Conservation (phyloP, 805 yeast species). For the Hanseniaspora occidentalis region DNA sequence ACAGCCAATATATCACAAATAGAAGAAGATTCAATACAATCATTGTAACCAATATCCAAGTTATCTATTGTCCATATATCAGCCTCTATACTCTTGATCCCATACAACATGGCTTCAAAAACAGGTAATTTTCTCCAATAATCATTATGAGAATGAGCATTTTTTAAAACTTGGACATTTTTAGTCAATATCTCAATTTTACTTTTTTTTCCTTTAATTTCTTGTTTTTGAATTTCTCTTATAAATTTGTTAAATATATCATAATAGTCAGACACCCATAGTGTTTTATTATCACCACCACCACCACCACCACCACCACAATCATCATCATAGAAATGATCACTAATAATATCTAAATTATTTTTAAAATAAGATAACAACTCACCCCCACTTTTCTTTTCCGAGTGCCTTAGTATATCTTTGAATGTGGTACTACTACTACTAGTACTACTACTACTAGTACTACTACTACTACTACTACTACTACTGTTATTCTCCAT, state of each 20-base stretch:
- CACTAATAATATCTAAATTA: background rate
- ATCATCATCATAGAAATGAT: background rate
- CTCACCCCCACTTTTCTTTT: slow-evolving; percentile 1
- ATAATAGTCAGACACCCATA: background rate
- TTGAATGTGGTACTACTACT: too few species aligned
- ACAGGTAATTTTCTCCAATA: slow-evolving; percentile 51
- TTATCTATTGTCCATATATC: slow-evolving; percentile 47
- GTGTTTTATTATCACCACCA: too few species aligned
- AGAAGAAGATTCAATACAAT: background rate
- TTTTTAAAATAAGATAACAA: slow-evolving; percentile 1
- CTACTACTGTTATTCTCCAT: too few species aligned
- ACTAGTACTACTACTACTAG: too few species aligned
- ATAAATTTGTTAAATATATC: slow-evolving; percentile 2
- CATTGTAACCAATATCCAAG: too few species aligned
- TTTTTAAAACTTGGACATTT: slow-evolving; percentile 14
- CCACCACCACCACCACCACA: too few species aligned
- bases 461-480: too few species aligned
- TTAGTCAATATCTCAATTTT: slow-evolving; percentile 15
- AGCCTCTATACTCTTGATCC: slow-evolving; percentile 51
- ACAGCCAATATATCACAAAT: slow-evolving; percentile 32
- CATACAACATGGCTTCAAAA: slow-evolving; percentile 40
- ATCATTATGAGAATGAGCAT: slow-evolving; percentile 57
- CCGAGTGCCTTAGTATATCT: too few species aligned
- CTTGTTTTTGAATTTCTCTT: background rate
- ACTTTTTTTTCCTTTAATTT: slow-evolving; percentile 5